Evolutionary conservation across 2,329 filamentous ascomycete species (phyloP).

Genomic region (Basipetospora chlamydospora): DNA sequence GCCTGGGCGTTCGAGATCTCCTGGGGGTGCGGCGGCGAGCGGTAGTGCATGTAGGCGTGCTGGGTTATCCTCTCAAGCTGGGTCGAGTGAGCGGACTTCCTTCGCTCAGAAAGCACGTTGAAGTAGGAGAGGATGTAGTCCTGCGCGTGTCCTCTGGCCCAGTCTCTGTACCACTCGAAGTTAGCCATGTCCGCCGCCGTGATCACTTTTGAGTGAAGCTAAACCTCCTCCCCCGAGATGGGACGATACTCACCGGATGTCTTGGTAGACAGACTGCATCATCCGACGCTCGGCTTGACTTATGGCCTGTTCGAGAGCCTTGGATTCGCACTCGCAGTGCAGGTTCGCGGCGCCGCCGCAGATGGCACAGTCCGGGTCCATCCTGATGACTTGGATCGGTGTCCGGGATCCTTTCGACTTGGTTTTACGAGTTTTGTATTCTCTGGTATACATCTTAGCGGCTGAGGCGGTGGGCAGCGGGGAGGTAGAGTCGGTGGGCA

Average conservation of each 20-base stretch:
- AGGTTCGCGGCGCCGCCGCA: constrained; percentile 44
- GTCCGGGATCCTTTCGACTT: constrained; percentile 9
- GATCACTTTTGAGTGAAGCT: too few species aligned
- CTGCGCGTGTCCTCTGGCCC: constrained; percentile 51
- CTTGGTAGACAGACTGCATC: constrained; percentile 47
- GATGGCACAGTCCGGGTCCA: constrained; percentile 58
- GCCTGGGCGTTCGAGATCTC: constrained; percentile 51
- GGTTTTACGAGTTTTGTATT: constrained; percentile 12
- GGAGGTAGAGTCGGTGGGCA: constrained; percentile 7
- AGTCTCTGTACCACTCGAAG: constrained; percentile 26
- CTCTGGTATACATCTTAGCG: constrained; percentile 35
- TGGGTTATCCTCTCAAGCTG: constrained; percentile 41
- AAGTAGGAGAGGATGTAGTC: constrained; percentile 56
- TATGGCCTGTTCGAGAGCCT: constrained; percentile 47
- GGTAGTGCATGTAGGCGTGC: constrained; percentile 43
- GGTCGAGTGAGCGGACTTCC: constrained; percentile 39
- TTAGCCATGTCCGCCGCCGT: too few species aligned
- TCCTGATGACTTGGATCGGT: constrained; percentile 37
- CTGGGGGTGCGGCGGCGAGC: constrained; percentile 40
- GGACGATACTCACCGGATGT: constrained; percentile 40
- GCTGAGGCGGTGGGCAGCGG: constrained; percentile 2
- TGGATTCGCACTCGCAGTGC: constrained; percentile 52
- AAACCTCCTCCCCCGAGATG: too few species aligned
- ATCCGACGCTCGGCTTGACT: constrained; percentile 48
- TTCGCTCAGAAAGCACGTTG: constrained; percentile 42